A percentile compares a stretch with the other conserved stretches of the same genome.
phyloP scores from a whole-genome alignment of 768 basidiomycete species.

The Russula dissimulans region DNA sequence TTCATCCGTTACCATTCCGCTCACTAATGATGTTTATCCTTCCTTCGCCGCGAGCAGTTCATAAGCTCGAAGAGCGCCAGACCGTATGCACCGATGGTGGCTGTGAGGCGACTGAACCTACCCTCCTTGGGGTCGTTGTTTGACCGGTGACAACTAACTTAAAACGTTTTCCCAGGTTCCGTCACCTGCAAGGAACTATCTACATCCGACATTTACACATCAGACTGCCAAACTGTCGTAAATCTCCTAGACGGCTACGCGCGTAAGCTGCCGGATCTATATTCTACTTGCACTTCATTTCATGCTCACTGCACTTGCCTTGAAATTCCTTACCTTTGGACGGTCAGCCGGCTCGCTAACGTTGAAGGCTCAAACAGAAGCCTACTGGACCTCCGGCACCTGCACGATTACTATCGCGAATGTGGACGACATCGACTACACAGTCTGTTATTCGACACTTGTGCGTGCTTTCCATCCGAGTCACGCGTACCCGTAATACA shows the following conservation, averaged over 20 bases:
- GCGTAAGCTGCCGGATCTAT: background rate
- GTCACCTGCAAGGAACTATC: background rate
- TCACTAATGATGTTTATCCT: background rate
- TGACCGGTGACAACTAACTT: background rate
- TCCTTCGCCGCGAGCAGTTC: background rate
- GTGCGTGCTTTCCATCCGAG: background rate
- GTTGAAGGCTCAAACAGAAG: background rate
- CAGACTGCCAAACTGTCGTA: background rate
- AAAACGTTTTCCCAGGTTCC: background rate
- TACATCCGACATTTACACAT: background rate
- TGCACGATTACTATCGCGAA: background rate
- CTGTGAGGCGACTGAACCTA: background rate
- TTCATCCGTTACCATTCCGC: too few species aligned
- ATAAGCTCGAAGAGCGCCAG: background rate
- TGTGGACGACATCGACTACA: background rate
- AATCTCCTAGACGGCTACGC: background rate
- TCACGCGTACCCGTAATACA: background rate
- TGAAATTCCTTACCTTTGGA: background rate
- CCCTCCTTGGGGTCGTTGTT: background rate
- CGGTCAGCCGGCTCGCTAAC: background rate
- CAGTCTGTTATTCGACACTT: background rate
- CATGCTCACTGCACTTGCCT: too few species aligned
- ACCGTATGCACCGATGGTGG: background rate
- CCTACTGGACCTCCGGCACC: background rate
- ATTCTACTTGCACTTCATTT: background rate